Evolutionary conservation across 2,329 filamentous ascomycete species (phyloP).

Genomic region (Fusarium xyrophilum): DNA sequence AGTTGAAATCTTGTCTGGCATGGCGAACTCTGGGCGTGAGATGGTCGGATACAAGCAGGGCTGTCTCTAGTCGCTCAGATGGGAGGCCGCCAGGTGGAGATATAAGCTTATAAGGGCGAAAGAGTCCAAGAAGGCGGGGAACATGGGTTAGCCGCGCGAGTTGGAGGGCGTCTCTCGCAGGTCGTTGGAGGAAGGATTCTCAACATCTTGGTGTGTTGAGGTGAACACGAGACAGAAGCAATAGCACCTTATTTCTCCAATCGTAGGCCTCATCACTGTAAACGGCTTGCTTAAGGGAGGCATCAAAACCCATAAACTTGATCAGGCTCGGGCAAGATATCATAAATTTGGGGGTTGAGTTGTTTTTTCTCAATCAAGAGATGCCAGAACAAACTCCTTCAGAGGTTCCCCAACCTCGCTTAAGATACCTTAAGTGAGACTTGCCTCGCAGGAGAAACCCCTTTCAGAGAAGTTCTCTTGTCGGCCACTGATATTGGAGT

Average conservation of each 20-base stretch:
- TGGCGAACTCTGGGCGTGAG: background rate
- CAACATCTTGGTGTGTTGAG: background rate
- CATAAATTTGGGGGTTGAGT: background rate
- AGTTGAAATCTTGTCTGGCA: background rate
- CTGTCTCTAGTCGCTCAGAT: slow-evolving; percentile 1
- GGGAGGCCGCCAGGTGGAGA: slow-evolving; percentile 29
- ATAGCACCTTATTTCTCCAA: background rate
- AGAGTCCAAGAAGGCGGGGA: slow-evolving; percentile 6
- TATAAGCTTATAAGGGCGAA: background rate
- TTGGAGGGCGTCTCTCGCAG: slow-evolving; percentile 2
- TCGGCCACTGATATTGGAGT: slow-evolving; percentile 9
- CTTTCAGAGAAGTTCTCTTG: background rate
- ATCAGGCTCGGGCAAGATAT: background rate
- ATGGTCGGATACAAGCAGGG: slow-evolving; percentile 17
- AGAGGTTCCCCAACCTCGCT: background rate
- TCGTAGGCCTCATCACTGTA: background rate
- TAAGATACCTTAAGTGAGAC: background rate
- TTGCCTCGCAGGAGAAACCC: background rate
- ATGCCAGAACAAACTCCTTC: background rate
- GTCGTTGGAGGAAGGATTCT: background rate
- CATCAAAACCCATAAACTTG: background rate
- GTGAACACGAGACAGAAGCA: background rate
- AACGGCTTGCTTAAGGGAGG: background rate
- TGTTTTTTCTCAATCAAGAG: no score
- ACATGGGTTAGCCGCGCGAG: slow-evolving; percentile 6